These are phyloP conservation scores for Stephanodiscus triporus DNA, from an alignment of 108 stramenopile species.

Conservation along the genomic window DNA sequence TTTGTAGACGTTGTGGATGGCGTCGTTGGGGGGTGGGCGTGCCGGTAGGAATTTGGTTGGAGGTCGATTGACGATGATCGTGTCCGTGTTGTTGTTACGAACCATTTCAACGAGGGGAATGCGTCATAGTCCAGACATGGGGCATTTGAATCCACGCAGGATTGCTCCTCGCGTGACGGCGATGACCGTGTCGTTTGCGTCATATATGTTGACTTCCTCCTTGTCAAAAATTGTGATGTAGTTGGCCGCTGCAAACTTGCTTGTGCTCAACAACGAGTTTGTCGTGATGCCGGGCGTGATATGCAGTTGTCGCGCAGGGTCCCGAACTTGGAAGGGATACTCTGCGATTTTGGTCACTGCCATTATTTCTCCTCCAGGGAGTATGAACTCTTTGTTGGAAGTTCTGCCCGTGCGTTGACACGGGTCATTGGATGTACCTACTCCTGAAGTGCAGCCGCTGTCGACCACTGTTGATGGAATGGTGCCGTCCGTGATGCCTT, in stretches of 20 bases:
- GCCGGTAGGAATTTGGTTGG: too few relatives aligned
- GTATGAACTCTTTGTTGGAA: background rate
- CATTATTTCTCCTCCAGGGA: background rate
- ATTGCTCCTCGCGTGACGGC: background rate
- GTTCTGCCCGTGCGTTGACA: background rate
- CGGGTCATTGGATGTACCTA: background rate
- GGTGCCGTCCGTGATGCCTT: background rate
- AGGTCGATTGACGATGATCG: too few relatives aligned
- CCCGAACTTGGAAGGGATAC: background rate
- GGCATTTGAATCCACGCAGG: background rate
- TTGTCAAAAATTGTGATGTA: constrained; percentile 5
- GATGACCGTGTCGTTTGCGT: background rate
- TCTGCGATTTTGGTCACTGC: too few relatives aligned
- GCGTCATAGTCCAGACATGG: too few relatives aligned
- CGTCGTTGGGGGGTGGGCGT: background rate
- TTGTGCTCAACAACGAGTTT: constrained; percentile 10
- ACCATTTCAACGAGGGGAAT: too few relatives aligned
- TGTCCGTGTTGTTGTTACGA: too few relatives aligned
- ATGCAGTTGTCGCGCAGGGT: background rate
- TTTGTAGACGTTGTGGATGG: constrained; percentile 11
- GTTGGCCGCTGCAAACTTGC: constrained; percentile 15
- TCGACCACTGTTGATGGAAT: constrained; percentile 1
- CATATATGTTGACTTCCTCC: background rate
- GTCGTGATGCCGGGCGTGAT: background rate
- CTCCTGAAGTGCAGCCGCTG: background rate